Evolutionary conservation across 331 rosid genomes (phyloP).

Genomic region (Spiraea crenata): DNA sequence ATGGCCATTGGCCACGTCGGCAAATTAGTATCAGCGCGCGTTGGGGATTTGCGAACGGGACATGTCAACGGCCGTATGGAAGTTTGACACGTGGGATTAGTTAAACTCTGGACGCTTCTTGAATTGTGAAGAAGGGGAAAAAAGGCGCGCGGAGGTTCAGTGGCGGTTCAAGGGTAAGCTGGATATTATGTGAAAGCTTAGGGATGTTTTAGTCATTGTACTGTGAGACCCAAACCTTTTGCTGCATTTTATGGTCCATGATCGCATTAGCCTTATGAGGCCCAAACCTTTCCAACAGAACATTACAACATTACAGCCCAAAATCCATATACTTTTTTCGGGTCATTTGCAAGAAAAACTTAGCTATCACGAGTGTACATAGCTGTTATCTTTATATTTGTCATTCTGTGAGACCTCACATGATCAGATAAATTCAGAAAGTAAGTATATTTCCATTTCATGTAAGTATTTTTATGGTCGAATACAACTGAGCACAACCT

Average conservation of each 20-base stretch:
- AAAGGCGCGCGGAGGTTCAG: neutral
- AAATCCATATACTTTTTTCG: no score
- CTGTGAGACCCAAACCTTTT: no score
- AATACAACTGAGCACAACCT: neutral
- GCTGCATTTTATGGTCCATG: no score
- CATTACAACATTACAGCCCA: neutral
- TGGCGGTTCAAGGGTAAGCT: neutral
- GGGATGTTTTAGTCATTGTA: neutral
- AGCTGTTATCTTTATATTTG: no score
- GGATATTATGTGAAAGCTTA: neutral
- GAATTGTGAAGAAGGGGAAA: constrained; percentile 11
- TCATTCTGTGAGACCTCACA: no score
- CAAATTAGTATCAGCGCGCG: neutral
- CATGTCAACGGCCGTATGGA: constrained; percentile 10
- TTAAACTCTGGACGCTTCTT: constrained; percentile 31
- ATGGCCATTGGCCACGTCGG: constrained; percentile 18
- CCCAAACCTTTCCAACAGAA: no score
- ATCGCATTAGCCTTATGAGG: no score
- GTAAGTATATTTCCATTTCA: no score
- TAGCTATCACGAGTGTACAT: no score
- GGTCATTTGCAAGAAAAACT: no score
- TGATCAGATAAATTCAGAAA: no score
- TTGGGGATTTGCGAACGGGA: neutral
- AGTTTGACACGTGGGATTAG: constrained; percentile 10
- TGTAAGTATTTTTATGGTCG: no score